A percentile compares a stretch with the other conserved stretches of the same genome.
Conservation (phyloP, 257 asterid genomes). For the Gynochthodes officinalis region DNA sequence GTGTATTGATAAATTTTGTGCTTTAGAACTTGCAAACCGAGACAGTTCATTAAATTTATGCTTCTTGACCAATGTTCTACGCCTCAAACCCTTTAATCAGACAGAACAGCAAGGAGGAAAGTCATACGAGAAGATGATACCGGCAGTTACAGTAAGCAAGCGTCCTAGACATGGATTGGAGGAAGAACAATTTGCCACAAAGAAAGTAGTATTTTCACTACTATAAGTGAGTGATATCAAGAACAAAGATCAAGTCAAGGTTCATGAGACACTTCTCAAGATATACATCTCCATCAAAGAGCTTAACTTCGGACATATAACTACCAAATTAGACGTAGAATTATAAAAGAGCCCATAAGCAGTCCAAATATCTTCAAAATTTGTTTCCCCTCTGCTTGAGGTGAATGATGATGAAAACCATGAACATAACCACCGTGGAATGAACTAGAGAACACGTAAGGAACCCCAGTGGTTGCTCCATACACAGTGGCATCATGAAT, state of each 20-base stretch:
- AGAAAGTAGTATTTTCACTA: not conserved
- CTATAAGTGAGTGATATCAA: not conserved
- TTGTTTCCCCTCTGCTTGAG: constrained; percentile 51
- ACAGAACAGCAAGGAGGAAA: not conserved
- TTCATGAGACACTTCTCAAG: not conserved
- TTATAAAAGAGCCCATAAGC: constrained; percentile 29
- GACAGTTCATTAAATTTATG: too few relatives aligned
- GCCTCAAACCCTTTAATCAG: too few relatives aligned
- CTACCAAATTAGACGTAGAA: constrained; percentile 5
- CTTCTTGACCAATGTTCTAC: too few relatives aligned
- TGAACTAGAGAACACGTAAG: constrained; percentile 64
- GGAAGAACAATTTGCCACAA: not conserved
- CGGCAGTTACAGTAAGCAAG: not conserved
- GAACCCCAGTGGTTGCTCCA: constrained; percentile 70
- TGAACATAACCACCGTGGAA: constrained; percentile 72
- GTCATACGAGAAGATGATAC: not conserved
- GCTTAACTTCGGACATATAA: not conserved
- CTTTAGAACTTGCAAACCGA: not conserved
- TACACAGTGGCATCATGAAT: constrained; percentile 78
- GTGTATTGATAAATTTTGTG: not conserved
- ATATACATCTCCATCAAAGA: not conserved
- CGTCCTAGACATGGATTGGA: not conserved
- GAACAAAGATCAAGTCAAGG: not conserved
- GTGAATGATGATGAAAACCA: constrained; percentile 47
- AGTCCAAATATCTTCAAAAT: constrained; percentile 48